Evolutionary conservation across 202 grass and related monocot genomes (phyloP).

Genomic region (Schoenoplectus tabernaemontani): DNA sequence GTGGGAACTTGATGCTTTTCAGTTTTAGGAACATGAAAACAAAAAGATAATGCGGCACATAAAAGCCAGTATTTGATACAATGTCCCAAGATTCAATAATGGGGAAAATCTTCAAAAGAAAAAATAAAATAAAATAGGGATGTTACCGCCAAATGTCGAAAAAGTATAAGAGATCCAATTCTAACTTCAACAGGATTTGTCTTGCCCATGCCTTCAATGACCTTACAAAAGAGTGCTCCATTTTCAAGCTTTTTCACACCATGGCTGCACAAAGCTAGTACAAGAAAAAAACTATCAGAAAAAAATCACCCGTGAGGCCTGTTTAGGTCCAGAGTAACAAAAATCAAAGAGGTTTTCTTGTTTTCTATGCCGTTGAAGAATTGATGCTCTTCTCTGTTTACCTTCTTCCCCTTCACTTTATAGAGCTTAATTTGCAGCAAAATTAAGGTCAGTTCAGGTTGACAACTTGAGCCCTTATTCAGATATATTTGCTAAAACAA

Average conservation of each 20-base stretch:
- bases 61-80: neutral
- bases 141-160: constrained; percentile 59
- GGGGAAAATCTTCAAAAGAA: neutral
- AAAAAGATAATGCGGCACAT: neutral
- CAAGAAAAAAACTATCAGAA: constrained; percentile 3
- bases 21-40: neutral
- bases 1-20: neutral
- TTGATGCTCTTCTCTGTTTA: neutral
- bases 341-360: neutral
- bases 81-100: neutral
- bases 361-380: neutral
- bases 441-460: constrained; percentile 5
- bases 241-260: constrained; percentile 41
- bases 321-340: neutral
- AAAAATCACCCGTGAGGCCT: neutral
- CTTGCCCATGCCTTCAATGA: constrained; percentile 35
- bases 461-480: neutral
- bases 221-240: constrained; percentile 37
- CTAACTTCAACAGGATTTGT: constrained; percentile 31
- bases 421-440: neutral
- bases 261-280: constrained; percentile 74
- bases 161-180: constrained; percentile 58
- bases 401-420: neutral
- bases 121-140: no score
- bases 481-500: neutral